Percentiles rank a stretch among this genome's conserved stretches.
Evolutionary conservation across 1,139 yeast species (phyloP).

Genomic region (Geotrichum restrictum): DNA sequence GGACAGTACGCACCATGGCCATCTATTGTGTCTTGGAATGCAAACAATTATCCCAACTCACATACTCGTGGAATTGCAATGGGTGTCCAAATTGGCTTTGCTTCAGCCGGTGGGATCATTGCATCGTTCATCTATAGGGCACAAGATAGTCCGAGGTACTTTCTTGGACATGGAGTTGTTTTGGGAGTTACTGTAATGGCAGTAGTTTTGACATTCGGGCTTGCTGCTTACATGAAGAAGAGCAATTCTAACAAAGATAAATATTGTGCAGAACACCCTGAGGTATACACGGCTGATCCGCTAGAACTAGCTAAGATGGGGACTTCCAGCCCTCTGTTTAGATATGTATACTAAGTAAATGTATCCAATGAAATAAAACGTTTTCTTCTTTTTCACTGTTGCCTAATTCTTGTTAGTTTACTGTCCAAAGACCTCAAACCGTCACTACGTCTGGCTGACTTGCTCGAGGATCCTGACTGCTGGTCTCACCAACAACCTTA

Average conservation of each 20-base stretch:
- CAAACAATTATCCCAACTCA: constrained; percentile 15
- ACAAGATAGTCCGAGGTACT: constrained; percentile 16
- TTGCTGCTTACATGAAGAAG: constrained; percentile 9
- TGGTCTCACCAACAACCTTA: too few relatives aligned
- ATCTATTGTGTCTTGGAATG: constrained; percentile 16
- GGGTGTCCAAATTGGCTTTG: constrained; percentile 20
- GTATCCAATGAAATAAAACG: neutral
- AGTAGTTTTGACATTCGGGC: constrained; percentile 1
- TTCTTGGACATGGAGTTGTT: constrained; percentile 17
- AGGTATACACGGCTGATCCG: constrained; percentile 10
- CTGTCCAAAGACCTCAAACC: too few relatives aligned
- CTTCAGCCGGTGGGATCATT: constrained; percentile 38
- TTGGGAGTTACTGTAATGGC: constrained; percentile 7
- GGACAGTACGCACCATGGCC: constrained; percentile 20
- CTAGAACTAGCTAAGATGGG: constrained; percentile 14
- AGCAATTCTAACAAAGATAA: constrained; percentile 10
- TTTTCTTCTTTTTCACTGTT: neutral
- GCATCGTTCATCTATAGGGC: constrained; percentile 41
- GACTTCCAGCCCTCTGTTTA: constrained; percentile 14
- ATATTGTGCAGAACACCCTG: constrained; percentile 16
- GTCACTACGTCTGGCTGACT: too few relatives aligned
- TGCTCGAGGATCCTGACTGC: too few relatives aligned
- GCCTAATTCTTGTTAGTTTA: constrained; percentile 1
- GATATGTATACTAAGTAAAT: constrained; percentile 7
- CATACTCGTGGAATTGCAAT: constrained; percentile 17